phyloP scores from a whole-genome alignment of 2,329 filamentous ascomycete genomes.

The Penicillium brevicompactum region DNA sequence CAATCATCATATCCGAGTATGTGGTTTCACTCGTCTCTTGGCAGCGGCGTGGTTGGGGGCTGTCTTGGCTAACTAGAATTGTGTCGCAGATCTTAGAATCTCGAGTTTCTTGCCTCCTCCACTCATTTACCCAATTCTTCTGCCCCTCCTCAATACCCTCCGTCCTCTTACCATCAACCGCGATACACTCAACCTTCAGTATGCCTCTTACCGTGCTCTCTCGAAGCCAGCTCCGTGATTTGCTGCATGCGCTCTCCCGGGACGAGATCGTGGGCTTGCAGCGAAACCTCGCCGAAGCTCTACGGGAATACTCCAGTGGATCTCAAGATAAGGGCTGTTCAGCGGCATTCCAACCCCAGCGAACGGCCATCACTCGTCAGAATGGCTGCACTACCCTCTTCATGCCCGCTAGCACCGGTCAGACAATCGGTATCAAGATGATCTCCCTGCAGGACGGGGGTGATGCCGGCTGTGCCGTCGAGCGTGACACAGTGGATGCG shows the following conservation, averaged over 20 bases:
- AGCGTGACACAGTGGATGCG: conserved; percentile 27
- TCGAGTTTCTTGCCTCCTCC: background rate
- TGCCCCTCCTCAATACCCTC: background rate
- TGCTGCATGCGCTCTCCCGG: conserved; percentile 58
- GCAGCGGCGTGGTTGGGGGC: conserved; percentile 1
- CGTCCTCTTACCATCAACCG: too few relatives aligned
- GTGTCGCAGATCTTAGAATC: conserved; percentile 2
- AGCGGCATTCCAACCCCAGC: conserved; percentile 62
- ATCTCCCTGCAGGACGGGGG: conserved; percentile 54
- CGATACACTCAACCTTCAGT: conserved; percentile 1
- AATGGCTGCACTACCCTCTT: conserved; percentile 66
- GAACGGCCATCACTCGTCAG: conserved; percentile 61
- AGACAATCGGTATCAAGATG: conserved; percentile 66
- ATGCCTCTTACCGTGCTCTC: conserved; percentile 66
- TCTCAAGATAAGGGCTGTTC: conserved; percentile 61
- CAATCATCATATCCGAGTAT: background rate
- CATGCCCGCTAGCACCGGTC: conserved; percentile 65
- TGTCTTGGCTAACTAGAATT: conserved; percentile 9
- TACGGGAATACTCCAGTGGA: conserved; percentile 67
- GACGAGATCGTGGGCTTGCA: conserved; percentile 62
- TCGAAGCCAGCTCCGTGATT: conserved; percentile 56
- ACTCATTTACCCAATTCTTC: background rate
- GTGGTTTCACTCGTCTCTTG: conserved; percentile 7
- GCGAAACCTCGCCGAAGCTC: conserved; percentile 58
- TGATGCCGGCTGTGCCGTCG: conserved; percentile 35